These are phyloP conservation scores for Apiospora marii DNA, from an alignment of 2,329 filamentous ascomycete genomes.

Conservation along the genomic window DNA sequence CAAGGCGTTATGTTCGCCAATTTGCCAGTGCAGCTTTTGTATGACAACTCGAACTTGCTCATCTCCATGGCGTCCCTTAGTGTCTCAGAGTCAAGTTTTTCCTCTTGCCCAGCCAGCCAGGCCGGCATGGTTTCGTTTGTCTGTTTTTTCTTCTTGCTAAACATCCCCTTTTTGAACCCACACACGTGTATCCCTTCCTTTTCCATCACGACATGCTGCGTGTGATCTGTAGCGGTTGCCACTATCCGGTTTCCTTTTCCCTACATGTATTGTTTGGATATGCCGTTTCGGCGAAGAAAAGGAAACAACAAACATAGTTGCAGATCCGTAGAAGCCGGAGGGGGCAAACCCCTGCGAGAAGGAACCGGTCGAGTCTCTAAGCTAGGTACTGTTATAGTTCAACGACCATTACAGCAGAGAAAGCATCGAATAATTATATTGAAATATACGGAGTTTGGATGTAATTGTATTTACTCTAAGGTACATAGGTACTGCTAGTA, in stretches of 20 bases:
- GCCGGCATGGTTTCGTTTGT: neutral
- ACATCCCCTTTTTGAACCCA: neutral
- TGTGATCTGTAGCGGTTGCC: neutral
- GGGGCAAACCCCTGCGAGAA: too few species aligned
- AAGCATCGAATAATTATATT: too few species aligned
- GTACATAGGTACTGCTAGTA: too few species aligned
- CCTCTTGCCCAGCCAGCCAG: neutral
- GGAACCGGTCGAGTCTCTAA: too few species aligned
- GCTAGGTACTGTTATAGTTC: too few species aligned
- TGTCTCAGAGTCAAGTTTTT: neutral
- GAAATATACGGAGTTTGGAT: too few species aligned
- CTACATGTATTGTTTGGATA: neutral
- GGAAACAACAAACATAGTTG: too few species aligned
- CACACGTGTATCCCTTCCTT: neutral
- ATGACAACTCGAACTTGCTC: constrained; percentile 16
- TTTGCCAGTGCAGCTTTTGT: neutral
- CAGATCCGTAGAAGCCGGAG: too few species aligned
- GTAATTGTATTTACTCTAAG: too few species aligned
- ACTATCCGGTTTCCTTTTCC: neutral
- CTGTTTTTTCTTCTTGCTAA: too few species aligned
- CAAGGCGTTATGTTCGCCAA: neutral
- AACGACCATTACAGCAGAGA: too few species aligned
- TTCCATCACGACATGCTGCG: neutral
- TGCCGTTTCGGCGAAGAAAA: too few species aligned
- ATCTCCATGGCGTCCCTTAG: constrained; percentile 19